Evolutionary conservation across 306 rosid genomes (phyloP), one percentile per base, ranked within the genome.

Genomic region (Lablab purpureus): DNA sequence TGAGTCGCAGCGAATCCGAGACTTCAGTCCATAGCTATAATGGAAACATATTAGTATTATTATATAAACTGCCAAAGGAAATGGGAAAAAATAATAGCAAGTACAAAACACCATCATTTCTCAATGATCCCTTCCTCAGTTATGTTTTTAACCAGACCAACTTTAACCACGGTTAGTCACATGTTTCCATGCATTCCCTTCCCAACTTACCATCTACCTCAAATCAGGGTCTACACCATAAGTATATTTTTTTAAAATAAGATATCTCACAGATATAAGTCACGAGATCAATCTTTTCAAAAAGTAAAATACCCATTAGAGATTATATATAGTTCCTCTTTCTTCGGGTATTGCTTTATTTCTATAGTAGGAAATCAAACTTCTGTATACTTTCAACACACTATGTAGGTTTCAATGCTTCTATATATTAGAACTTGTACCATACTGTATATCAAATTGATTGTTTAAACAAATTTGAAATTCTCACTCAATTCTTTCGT

Each of bases 101-200:
- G 90, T 41, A 43, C 71, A 21, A 69, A 85, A 89, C 92, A 74
- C 80, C 90, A 94, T 94, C 94, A 94, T 92, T 94, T 85, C 93
- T 83, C 93, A 94, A 94, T 94, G 90, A 92, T 91, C 75, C 80
- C 75, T 80, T 86, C 82, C 71, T 86, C 85, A 81, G 83, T 68
- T 52, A 19, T 71, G 83, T 66, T 60, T 54, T 60, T 84, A 86
- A 89, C 91, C 86, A 23, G 40, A 23, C 59, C 81, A 74, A 10
- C 73, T 83, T 70, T 81, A 86, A 91, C 92, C 91, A 71, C 78
- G 89, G 94, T 90, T 90, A 85, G 88, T 83, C 89, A 69, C 90
- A 65, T 34, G 32, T 74, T 87, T 54, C 80, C 79, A 80, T 84
- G 77, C 81, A 86, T 68, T 14, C 19, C 45, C 45, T 15, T 47